phyloP scores from a whole-genome alignment of 2,329 filamentous ascomycete genomes.

The Mycosphaerella arachidis region DNA sequence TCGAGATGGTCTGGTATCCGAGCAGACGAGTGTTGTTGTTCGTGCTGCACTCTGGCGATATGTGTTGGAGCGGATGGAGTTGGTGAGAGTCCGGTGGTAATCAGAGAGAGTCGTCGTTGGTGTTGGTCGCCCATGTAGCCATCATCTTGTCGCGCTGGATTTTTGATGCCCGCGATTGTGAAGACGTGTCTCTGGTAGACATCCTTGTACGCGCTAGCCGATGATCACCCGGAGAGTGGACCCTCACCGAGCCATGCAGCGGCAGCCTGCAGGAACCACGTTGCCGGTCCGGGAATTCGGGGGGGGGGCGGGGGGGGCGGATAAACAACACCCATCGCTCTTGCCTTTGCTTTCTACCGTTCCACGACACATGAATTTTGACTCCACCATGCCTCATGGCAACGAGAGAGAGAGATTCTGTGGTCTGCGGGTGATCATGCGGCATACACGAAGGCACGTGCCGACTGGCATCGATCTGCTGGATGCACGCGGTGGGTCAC shows the following conservation, averaged over 20 bases:
- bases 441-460: too few relatives aligned
- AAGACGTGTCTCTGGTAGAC: background rate
- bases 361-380: too few relatives aligned
- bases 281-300: too few relatives aligned
- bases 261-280: background rate
- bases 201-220: background rate
- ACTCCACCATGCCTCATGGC: too few relatives aligned
- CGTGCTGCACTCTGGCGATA: conserved; percentile 7
- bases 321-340: too few relatives aligned
- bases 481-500: too few relatives aligned
- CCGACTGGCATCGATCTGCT: too few relatives aligned
- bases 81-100: conserved; percentile 9
- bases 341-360: too few relatives aligned
- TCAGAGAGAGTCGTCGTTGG: background rate
- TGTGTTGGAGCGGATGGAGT: conserved; percentile 21
- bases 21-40: conserved; percentile 5
- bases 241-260: background rate
- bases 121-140: background rate
- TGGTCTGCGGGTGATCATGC: too few relatives aligned
- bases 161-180: background rate
- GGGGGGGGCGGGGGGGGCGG: too few relatives aligned
- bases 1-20: conserved; percentile 1
- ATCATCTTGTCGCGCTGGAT: background rate
- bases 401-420: too few relatives aligned
- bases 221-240: background rate